These are phyloP conservation scores for Melianthus villosus DNA, from an alignment of 441 rosid species.

Conservation along the genomic window DNA sequence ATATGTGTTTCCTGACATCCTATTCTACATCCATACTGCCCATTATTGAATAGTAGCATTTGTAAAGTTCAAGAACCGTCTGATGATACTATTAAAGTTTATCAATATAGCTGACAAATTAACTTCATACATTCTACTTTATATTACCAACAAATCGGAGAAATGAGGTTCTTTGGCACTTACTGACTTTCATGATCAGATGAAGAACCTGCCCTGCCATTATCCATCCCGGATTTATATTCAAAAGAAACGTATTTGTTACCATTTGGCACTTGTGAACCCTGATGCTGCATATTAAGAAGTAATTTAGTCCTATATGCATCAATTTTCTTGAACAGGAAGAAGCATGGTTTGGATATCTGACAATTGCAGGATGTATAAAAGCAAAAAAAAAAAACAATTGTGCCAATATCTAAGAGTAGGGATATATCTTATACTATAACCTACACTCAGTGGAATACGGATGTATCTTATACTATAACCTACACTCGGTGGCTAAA, in stretches of 20 bases:
- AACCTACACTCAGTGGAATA: neutral
- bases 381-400: neutral
- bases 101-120: too few species aligned
- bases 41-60: too few species aligned
- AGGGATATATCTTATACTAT: neutral
- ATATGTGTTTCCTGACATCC: too few species aligned
- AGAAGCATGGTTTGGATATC: neutral
- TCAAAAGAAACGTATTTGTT: conserved; percentile 83
- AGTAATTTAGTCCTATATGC: conserved; percentile 6
- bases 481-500: neutral
- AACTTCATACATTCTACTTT: conserved; percentile 2
- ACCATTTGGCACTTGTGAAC: conserved; percentile 60
- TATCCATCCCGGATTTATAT: conserved; percentile 91
- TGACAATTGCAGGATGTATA: conserved; percentile 1
- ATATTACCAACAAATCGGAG: conserved; percentile 6
- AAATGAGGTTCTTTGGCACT: conserved; percentile 25
- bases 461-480: neutral
- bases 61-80: too few species aligned
- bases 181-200: conserved; percentile 97
- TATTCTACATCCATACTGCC: too few species aligned
- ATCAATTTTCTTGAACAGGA: conserved; percentile 8
- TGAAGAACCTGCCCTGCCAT: conserved; percentile 82
- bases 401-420: neutral
- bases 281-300: conserved; percentile 64
- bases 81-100: too few species aligned